These are phyloP conservation scores for Acidomyces sp. DNA, from an alignment of 495 filamentous ascomycete species.

Conservation along the genomic window DNA sequence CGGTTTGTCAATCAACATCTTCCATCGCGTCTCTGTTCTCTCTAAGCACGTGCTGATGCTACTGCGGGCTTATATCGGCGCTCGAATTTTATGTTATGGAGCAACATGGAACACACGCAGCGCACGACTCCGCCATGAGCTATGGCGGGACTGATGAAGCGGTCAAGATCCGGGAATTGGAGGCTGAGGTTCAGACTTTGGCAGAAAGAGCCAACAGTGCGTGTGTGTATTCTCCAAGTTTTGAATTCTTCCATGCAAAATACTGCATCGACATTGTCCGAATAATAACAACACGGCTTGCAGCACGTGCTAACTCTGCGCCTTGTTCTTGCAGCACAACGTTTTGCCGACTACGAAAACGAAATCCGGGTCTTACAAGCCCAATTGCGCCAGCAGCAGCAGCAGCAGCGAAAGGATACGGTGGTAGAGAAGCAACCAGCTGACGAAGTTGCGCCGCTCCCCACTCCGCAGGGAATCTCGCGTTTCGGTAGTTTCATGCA, in stretches of 20 bases:
- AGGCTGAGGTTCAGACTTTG: slow-evolving; percentile 60
- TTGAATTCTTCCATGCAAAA: too few species aligned
- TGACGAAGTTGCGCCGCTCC: slow-evolving; percentile 11
- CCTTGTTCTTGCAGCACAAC: slow-evolving; percentile 31
- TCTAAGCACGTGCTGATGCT: too few species aligned
- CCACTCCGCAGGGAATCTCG: slow-evolving; percentile 4
- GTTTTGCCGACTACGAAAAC: slow-evolving; percentile 82
- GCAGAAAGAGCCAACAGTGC: slow-evolving; percentile 66
- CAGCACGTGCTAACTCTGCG: too few species aligned
- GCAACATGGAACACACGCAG: slow-evolving; percentile 5
- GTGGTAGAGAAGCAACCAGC: not conserved
- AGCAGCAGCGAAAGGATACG: slow-evolving; percentile 5
- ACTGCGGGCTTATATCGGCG: too few species aligned
- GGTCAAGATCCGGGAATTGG: slow-evolving; percentile 58
- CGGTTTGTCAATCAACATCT: too few species aligned
- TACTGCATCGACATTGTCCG: too few species aligned
- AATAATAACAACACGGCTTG: too few species aligned
- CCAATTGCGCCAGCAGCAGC: slow-evolving; percentile 11
- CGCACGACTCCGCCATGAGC: slow-evolving; percentile 15
- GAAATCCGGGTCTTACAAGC: slow-evolving; percentile 57
- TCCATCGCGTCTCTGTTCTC: too few species aligned
- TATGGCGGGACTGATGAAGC: slow-evolving; percentile 11
- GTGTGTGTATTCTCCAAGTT: slow-evolving; percentile 45
- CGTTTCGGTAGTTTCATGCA: slow-evolving; percentile 16
- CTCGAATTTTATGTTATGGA: slow-evolving; percentile 11